Evolutionary conservation across 2,329 filamentous ascomycete species (phyloP).

Genomic region (Fusarium sp.): DNA sequence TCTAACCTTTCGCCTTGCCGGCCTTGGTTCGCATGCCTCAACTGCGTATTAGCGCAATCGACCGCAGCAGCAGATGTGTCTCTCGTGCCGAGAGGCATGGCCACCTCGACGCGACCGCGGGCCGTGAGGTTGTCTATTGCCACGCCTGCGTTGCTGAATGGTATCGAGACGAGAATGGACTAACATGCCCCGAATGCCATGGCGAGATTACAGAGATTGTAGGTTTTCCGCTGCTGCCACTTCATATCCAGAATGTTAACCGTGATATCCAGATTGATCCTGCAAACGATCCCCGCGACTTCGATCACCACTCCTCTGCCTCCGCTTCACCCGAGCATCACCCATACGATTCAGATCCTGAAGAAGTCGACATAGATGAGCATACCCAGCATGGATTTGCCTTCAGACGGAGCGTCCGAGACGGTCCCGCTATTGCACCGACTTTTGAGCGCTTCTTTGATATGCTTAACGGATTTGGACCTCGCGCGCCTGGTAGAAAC

Average conservation of each 20-base stretch:
- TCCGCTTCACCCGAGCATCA: slow-evolving; percentile 47
- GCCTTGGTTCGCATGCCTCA: slow-evolving; percentile 60
- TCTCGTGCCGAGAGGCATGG: slow-evolving; percentile 42
- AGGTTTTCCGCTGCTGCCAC: slow-evolving; percentile 51
- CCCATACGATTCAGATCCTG: slow-evolving; percentile 62
- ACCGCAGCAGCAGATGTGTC: slow-evolving; percentile 53
- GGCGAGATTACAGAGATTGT: slow-evolving; percentile 90
- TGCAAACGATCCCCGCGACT: slow-evolving; percentile 71
- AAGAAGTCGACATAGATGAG: slow-evolving; percentile 69
- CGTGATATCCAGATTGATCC: slow-evolving; percentile 57
- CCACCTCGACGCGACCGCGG: slow-evolving; percentile 62
- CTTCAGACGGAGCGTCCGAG: slow-evolving; percentile 52
- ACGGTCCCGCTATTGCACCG: slow-evolving; percentile 26
- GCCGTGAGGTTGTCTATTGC: slow-evolving; percentile 84
- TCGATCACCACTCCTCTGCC: slow-evolving; percentile 45
- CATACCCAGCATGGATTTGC: slow-evolving; percentile 58
- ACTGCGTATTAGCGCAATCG: slow-evolving; percentile 64
- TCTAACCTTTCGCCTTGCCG: slow-evolving; percentile 66
- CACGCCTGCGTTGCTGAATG: slow-evolving; percentile 85
- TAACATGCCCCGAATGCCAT: slow-evolving; percentile 80
- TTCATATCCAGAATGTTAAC: slow-evolving; percentile 19
- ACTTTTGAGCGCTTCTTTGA: too few relatives aligned
- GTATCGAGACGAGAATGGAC: slow-evolving; percentile 75
- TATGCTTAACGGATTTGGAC: too few relatives aligned
- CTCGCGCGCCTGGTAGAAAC: too few relatives aligned